Evolutionary conservation across 345 rosid genomes (phyloP).

Genomic region (Syzygium grande): DNA sequence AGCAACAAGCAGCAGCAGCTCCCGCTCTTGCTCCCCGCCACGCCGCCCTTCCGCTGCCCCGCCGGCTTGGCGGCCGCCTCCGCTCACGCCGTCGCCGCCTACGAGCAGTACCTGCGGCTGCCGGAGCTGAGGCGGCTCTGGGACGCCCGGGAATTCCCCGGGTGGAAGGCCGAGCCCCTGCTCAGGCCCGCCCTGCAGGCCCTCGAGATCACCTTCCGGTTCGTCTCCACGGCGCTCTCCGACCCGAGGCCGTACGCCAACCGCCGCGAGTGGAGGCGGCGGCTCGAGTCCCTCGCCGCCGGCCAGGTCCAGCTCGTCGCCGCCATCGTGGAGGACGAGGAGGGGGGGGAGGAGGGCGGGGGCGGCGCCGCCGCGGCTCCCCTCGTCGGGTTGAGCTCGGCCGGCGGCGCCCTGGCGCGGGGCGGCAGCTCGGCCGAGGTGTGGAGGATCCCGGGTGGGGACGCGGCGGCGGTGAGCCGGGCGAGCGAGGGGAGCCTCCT

Average conservation of each 20-base stretch:
- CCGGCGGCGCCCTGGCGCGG: constrained; percentile 36
- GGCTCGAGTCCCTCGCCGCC: constrained; percentile 60
- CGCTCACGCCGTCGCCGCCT: constrained; percentile 49
- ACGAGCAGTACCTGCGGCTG: constrained; percentile 72
- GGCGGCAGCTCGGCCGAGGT: constrained; percentile 54
- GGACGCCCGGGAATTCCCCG: constrained; percentile 36
- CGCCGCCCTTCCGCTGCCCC: constrained; percentile 3
- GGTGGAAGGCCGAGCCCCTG: constrained; percentile 56
- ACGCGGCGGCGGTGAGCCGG: constrained; percentile 33
- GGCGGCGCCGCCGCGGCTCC: constrained; percentile 29
- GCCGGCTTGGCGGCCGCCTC: constrained; percentile 29
- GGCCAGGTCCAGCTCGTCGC: constrained; percentile 66
- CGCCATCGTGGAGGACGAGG: constrained; percentile 47
- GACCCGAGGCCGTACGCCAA: constrained; percentile 75
- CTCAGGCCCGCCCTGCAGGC: constrained; percentile 79
- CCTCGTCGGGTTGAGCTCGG: constrained; percentile 28
- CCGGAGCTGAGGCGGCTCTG: constrained; percentile 58
- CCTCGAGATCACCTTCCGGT: constrained; percentile 77
- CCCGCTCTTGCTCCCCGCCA: constrained; percentile 34
- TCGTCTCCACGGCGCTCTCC: constrained; percentile 50
- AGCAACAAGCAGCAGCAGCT: constrained; percentile 3
- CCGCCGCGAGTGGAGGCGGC: constrained; percentile 58
- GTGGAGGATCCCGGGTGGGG: constrained; percentile 43
- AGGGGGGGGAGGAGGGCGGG: constrained; percentile 19
- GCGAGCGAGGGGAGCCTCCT: constrained; percentile 68